phyloP scores from a whole-genome alignment of 208 protist genomes.

The Porcisia hertigi region DNA sequence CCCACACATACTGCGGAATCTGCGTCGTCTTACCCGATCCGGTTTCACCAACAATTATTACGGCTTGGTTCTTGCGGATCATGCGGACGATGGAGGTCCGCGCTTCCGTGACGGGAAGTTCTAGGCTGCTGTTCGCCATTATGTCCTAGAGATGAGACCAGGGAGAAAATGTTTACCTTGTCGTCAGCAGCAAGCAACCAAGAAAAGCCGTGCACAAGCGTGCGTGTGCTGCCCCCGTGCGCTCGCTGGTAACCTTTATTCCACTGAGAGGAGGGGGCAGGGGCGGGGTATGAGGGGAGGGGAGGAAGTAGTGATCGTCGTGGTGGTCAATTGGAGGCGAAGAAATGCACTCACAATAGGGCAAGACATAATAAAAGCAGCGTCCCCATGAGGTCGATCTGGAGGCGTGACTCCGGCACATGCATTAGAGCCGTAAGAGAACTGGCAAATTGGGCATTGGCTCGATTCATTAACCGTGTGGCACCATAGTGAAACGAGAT shows the following conservation, averaged over 20 bases:
- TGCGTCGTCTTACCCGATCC: constrained; percentile 94
- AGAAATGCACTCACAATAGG: not conserved
- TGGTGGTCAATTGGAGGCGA: not conserved
- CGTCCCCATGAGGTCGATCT: not conserved
- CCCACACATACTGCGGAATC: constrained; percentile 94
- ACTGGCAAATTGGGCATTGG: not conserved
- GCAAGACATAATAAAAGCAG: not conserved
- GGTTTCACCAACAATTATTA: constrained; percentile 94
- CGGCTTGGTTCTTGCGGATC: constrained; percentile 75
- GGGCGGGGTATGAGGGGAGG: too few species aligned
- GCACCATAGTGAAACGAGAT: not conserved
- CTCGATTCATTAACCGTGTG: not conserved
- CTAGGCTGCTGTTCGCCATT: constrained; percentile 21
- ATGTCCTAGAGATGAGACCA: not conserved
- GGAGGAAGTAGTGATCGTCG: too few species aligned
- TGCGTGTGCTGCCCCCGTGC: not conserved
- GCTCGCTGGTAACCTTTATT: too few species aligned
- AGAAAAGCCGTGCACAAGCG: not conserved
- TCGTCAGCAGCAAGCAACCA: not conserved
- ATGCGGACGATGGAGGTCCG: constrained; percentile 75
- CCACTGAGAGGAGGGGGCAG: too few species aligned
- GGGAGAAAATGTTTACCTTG: not conserved
- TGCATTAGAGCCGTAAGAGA: not conserved
- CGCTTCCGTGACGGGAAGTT: constrained; percentile 81
- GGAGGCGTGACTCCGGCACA: not conserved